A percentile compares a stretch with the other conserved stretches of the same genome.
phyloP scores from a whole-genome alignment of 148 eudicot species.

The Fagopyrum tataricum region DNA sequence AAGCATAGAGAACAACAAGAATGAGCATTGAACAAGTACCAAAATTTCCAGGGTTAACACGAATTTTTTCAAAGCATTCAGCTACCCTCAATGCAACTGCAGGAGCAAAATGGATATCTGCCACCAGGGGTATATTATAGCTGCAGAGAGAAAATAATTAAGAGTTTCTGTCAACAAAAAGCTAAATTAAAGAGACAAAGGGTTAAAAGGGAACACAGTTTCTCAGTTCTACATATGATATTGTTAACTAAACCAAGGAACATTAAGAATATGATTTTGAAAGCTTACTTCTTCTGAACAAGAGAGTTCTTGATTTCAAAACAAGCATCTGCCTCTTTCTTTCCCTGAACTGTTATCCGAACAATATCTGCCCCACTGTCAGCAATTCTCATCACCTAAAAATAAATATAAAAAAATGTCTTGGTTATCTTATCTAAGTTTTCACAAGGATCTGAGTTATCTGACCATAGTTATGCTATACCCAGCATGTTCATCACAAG shows the following conservation, averaged over 20 bases:
- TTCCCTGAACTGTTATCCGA: slow-evolving; percentile 94
- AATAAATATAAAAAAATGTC: neutral
- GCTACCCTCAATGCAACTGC: slow-evolving; percentile 88
- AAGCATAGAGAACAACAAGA: slow-evolving; percentile 7
- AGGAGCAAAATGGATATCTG: slow-evolving; percentile 98
- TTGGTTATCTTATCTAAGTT: neutral
- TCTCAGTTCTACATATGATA: neutral
- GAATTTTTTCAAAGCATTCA: slow-evolving; percentile 97
- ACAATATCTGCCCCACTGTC: slow-evolving; percentile 96
- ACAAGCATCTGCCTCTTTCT: slow-evolving; percentile 97
- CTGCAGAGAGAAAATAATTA: slow-evolving; percentile 30
- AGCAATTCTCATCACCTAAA: slow-evolving; percentile 88
- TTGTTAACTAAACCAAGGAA: neutral
- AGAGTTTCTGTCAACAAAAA: neutral
- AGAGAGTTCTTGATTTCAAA: slow-evolving; percentile 87
- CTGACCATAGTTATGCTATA: neutral
- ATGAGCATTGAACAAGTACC: slow-evolving; percentile 37
- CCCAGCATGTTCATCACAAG: neutral
- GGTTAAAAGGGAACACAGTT: neutral
- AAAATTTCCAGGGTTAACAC: slow-evolving; percentile 98
- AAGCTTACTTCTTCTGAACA: slow-evolving; percentile 84
- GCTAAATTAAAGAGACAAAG: slow-evolving; percentile 1
- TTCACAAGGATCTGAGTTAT: neutral
- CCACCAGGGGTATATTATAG: slow-evolving; percentile 91
- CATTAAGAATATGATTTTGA: neutral